Evolutionary conservation across 2,329 filamentous ascomycete species (phyloP), one percentile per base, ranked within the genome.

Genomic region (Dactylella cylindrospora): DNA sequence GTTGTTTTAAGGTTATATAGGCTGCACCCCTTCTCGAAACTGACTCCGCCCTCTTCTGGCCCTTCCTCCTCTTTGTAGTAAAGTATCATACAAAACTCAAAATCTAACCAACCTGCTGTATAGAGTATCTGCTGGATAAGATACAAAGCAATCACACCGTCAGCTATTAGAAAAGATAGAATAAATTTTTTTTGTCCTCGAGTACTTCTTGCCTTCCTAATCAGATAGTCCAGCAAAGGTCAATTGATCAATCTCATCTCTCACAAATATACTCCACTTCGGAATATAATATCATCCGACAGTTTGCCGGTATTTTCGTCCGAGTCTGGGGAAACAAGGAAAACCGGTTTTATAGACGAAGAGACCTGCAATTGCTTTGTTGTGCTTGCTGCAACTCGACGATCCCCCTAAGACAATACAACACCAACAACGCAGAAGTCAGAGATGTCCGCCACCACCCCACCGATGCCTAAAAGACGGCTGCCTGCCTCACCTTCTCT

Each of bases 1-100:
- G n/a, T n/a, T n/a, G 40, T 55, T 46, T 55, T 43, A 54, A 41
- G 45, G 44, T 38, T 62, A 62, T 62, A 62, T 62, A 49, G 49
- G 36, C 35, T 52, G 44, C 41, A 43, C 47, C 29, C 49, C 59
- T 51, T 36, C 22, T 61, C 52, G 28, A 61, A 45, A 25, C 46
- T 28, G 20, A 46, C 22, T 1, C 46, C 47, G 20, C 28, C 39
- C 25, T 38, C 50, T 55, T 43, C 55, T 40, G 47, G 25, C 25
- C 19, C 49, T 38, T 19, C 36, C 29, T 38, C 53, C 31, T 50
- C 55, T 51, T 61, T 52, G n/a, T 32, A 29, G 52, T 54, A 60
- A 8, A 13, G 15, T 13, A 19, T 38, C 12, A 19, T 3, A 9
- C 15, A 13, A 17, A 13, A 13, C 10, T 17, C 33, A 17, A 10